Conservation (phyloP, 345 rosid species). For the Eutrema yunnanense region DNA sequence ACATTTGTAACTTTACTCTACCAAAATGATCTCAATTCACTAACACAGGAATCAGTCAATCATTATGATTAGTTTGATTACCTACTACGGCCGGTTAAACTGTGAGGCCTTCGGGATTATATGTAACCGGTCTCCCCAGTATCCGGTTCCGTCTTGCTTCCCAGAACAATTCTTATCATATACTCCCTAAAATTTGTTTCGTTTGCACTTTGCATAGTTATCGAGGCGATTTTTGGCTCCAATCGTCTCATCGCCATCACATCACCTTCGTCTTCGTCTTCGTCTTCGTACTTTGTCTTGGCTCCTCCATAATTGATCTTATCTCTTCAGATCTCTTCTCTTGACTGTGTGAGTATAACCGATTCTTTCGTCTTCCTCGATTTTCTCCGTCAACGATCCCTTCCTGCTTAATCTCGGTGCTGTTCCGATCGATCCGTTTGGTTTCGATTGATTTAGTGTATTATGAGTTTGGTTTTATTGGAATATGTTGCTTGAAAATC, state of each 20-base stretch:
- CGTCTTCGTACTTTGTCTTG: neutral
- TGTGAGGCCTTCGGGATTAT: neutral
- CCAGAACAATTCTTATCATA: neutral
- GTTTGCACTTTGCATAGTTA: neutral
- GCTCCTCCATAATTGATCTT: constrained; percentile 5
- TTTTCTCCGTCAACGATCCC: constrained; percentile 8
- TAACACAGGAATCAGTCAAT: neutral
- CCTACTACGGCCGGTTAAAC: constrained; percentile 36
- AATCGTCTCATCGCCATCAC: constrained; percentile 1
- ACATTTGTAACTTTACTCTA: neutral
- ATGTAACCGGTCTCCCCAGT: constrained; percentile 32
- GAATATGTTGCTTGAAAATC: neutral
- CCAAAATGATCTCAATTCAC: neutral
- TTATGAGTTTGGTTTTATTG: neutral
- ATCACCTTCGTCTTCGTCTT: neutral
- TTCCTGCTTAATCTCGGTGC: neutral
- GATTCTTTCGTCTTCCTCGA: neutral
- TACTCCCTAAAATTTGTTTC: neutral
- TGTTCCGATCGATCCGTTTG: neutral
- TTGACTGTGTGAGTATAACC: neutral
- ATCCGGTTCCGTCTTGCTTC: constrained; percentile 18
- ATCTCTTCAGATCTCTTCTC: constrained; percentile 10
- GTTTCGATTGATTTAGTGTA: neutral
- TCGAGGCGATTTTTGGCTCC: neutral
- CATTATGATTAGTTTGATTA: neutral